These are phyloP conservation scores for Annulohypoxylon moriforme DNA, from an alignment of 495 filamentous ascomycete species.

Conservation along the genomic window DNA sequence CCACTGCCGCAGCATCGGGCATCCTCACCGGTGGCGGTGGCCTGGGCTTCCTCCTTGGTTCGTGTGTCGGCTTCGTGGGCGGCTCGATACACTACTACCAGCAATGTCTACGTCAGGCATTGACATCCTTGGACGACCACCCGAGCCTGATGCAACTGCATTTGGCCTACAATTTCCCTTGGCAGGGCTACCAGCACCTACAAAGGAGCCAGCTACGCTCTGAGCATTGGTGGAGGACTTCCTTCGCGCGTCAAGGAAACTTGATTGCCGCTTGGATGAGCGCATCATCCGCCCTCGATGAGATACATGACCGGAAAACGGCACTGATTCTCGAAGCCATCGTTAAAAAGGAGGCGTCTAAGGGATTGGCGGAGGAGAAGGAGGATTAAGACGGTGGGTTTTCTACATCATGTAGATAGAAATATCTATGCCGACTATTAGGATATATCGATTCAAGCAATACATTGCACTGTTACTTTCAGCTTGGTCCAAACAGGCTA, in stretches of 20 bases:
- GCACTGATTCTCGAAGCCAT: slow-evolving; percentile 24
- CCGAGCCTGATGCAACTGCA: slow-evolving; percentile 38
- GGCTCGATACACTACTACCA: slow-evolving; percentile 36
- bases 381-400: not conserved
- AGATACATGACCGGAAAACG: slow-evolving; percentile 38
- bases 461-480: not conserved
- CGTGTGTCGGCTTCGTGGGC: slow-evolving; percentile 31
- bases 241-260: slow-evolving; percentile 34
- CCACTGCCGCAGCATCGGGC: slow-evolving; percentile 25
- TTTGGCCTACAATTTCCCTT: slow-evolving; percentile 38
- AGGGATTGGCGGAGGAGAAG: slow-evolving; percentile 9
- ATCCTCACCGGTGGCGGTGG: slow-evolving; percentile 31
- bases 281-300: slow-evolving; percentile 29
- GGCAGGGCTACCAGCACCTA: slow-evolving; percentile 35
- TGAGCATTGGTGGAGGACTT: slow-evolving; percentile 9
- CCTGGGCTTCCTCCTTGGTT: slow-evolving; percentile 30
- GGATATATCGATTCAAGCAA: not conserved
- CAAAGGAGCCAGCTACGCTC: slow-evolving; percentile 15
- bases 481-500: not conserved
- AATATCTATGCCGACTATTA: not conserved
- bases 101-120: slow-evolving; percentile 26
- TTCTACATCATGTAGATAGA: not conserved
- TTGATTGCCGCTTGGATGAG: slow-evolving; percentile 38
- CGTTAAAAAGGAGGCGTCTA: slow-evolving; percentile 17
- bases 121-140: slow-evolving; percentile 34